A percentile compares a stretch with the other conserved stretches of the same genome.
phyloP scores from a whole-genome alignment of 2,329 filamentous ascomycete species.

The Alternaria rosae region DNA sequence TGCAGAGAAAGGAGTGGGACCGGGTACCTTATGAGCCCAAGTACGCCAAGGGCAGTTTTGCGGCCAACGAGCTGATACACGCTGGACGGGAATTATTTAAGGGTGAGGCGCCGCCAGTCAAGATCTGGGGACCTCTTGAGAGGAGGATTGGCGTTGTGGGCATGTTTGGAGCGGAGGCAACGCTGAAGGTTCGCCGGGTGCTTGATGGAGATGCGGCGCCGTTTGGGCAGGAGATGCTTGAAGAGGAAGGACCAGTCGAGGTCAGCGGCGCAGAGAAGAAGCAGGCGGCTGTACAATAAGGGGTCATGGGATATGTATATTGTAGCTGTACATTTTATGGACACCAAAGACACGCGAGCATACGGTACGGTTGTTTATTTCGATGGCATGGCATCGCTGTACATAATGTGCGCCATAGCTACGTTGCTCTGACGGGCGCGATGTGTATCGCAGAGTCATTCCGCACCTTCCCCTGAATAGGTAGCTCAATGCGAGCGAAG shows the following conservation, averaged over 20 bases:
- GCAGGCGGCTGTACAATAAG: constrained; percentile 9
- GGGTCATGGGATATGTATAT: constrained; percentile 13
- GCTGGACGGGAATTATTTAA: constrained; percentile 42
- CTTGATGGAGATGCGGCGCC: constrained; percentile 28
- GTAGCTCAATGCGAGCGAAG: not conserved
- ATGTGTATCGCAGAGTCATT: not conserved
- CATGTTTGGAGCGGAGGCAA: constrained; percentile 43
- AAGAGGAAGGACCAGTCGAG: constrained; percentile 1
- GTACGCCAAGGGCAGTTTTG: constrained; percentile 44
- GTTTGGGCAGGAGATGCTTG: constrained; percentile 26
- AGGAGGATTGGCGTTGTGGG: constrained; percentile 41
- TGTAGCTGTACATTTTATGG: constrained; percentile 11
- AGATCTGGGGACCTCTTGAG: constrained; percentile 40
- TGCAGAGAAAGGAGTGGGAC: constrained; percentile 48
- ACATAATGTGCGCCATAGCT: not conserved
- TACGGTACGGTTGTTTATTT: not conserved
- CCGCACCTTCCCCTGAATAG: not conserved
- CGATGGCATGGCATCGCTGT: not conserved
- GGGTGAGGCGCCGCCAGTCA: constrained; percentile 41
- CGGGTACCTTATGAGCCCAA: constrained; percentile 45
- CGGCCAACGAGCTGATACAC: constrained; percentile 40
- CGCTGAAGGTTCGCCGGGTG: constrained; percentile 35
- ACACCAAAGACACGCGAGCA: not conserved
- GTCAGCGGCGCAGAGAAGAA: constrained; percentile 7
- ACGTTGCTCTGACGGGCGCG: not conserved